phyloP scores from a whole-genome alignment of 179 eudicot genomes.

The Beta corolliflora region DNA sequence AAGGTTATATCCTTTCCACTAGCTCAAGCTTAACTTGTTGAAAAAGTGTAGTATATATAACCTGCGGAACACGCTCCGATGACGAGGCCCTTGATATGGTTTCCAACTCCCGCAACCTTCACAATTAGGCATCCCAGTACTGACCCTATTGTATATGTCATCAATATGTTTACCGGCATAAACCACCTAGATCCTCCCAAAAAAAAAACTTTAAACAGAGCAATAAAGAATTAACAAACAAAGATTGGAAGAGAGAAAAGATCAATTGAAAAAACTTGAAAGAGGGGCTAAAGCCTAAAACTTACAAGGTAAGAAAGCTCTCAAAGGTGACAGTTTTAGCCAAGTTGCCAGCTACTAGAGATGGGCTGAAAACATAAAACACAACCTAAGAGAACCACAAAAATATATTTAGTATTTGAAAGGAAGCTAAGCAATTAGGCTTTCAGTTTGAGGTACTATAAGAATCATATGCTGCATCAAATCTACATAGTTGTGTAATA shows the following conservation, averaged over 20 bases:
- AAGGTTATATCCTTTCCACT: no score
- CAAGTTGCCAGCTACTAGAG: constrained; percentile 63
- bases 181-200: constrained; percentile 29
- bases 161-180: constrained; percentile 37
- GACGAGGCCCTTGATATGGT: constrained; percentile 32
- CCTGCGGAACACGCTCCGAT: constrained; percentile 40
- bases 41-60: not conserved
- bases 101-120: constrained; percentile 31
- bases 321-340: constrained; percentile 67
- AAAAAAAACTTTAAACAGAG: not conserved
- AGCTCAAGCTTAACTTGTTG: no score
- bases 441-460: no score
- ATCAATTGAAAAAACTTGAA: no score
- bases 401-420: not conserved
- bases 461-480: no score
- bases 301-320: constrained; percentile 68
- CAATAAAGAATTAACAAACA: not conserved
- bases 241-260: no score
- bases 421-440: no score
- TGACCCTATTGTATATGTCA: constrained; percentile 33
- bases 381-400: constrained; percentile 46
- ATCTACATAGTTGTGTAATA: no score
- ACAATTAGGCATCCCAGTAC: constrained; percentile 34
- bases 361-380: constrained; percentile 73
- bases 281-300: not conserved